Percentiles rank a stretch among this genome's conserved stretches.
Conservation (phyloP, 495 filamentous ascomycete genomes). For the Staphylotrichum tortipilum region DNA sequence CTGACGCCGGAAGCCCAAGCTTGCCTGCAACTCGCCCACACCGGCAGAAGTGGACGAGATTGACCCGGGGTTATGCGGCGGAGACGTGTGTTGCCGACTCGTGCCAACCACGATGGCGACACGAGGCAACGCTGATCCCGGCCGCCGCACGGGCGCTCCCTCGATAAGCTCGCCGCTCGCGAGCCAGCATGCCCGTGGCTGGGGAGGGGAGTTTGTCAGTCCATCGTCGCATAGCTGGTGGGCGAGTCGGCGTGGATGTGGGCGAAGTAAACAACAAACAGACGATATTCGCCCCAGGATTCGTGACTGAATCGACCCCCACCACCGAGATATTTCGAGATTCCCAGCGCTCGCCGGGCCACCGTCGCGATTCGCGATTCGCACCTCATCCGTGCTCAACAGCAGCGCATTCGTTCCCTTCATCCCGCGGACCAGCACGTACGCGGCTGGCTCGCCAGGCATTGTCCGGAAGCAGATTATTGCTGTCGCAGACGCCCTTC, state of each 20-base stretch:
- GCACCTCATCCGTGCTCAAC: no score
- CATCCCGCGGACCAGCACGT: not conserved
- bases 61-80: conserved; percentile 1
- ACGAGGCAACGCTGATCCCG: not conserved
- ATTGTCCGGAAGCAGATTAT: conserved; percentile 14
- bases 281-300: no score
- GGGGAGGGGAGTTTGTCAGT: no score
- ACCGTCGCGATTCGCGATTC: no score
- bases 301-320: no score
- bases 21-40: no score
- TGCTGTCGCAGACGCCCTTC: conserved; percentile 12
- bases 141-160: not conserved
- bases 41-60: not conserved
- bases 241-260: no score
- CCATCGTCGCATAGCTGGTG: not conserved
- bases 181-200: not conserved
- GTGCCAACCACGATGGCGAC: not conserved
- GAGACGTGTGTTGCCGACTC: not conserved
- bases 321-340: no score
- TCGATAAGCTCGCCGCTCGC: not conserved
- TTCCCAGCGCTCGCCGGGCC: no score
- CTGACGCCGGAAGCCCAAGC: not conserved
- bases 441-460: not conserved
- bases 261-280: no score
- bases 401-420: no score